phyloP scores from a whole-genome alignment of 495 filamentous ascomycete species.

The Lophiotrema nucula region DNA sequence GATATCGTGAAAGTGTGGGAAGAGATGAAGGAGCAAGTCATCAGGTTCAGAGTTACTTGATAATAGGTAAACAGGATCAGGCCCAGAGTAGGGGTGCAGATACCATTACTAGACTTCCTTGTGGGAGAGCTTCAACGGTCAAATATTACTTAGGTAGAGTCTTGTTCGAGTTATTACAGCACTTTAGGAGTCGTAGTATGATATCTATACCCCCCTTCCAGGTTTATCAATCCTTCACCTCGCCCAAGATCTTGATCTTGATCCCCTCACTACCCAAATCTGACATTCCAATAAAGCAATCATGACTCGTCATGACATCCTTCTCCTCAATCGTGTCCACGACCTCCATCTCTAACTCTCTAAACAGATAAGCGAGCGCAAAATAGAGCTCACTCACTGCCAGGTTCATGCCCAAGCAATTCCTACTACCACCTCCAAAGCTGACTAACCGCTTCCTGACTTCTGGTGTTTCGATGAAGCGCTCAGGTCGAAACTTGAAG shows the following conservation, averaged over 20 bases:
- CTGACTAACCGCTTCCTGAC: slow-evolving; percentile 45
- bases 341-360: not conserved
- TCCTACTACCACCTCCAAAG: slow-evolving; percentile 48
- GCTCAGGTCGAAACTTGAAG: slow-evolving; percentile 45
- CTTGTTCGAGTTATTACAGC: no score
- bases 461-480: slow-evolving; percentile 45
- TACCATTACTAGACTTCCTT: no score
- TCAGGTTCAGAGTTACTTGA: no score
- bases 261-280: not conserved
- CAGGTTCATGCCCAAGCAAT: slow-evolving; percentile 49
- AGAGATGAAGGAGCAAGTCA: no score
- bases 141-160: no score
- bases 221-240: not conserved
- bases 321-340: not conserved
- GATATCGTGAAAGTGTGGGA: no score
- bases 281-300: not conserved
- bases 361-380: not conserved
- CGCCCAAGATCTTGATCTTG: not conserved
- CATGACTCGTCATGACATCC: not conserved
- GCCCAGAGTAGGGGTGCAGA: no score
- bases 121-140: no score
- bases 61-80: no score
- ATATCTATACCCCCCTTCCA: no score
- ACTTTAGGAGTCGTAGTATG: no score
- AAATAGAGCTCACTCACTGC: slow-evolving; percentile 6